Evolutionary conservation across 31 red algal genomes (phyloP), one percentile per base, ranked within the genome.

Genomic region (Endocladia muricata): DNA sequence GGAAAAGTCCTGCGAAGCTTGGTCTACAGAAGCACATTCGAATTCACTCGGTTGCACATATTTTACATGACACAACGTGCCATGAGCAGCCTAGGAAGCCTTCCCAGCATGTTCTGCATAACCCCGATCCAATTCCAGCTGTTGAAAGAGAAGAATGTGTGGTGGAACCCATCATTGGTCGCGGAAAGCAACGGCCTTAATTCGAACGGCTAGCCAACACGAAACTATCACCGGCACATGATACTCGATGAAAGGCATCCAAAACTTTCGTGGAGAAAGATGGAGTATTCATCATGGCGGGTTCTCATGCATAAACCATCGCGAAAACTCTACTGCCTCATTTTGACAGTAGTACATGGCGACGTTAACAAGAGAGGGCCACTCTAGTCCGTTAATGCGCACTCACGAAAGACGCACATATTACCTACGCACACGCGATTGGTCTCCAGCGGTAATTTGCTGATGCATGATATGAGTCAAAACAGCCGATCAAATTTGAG

Each of bases 1-100:
- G 38, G 3, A 72, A 47, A 21, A 72, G 51, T 51, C 9, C 68
- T 48, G 19, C 51, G 4, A 2, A 23, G 4, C 36, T 72, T n/a
- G 68, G 51, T 48, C 68, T 72, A 49, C 68, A 37, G 13, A 32
- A n/a, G 26, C 33, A 72, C 5, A 49, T 72, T 2, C 43, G 28
- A 42, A 72, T 72, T 43, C 68, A 4, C 26, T 42, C 68, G 3
- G 37, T 72, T 4, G 37, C 51, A 23, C 2, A 43, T 72, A n/a
- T 61, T 7, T 8, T 61, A 7, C 58, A 25, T 25, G 29, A 11
- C 15, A 72, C 3, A 48, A 3, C 68, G 36, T 43, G 22, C 22
- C n/a, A 2, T 3, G 68, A 51, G n/a, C 68, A 72, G 37, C 37
- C 37, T 11, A 25, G 4, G 43, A 42, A 72, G 3, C 43, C 51